Percentiles rank a stretch among this genome's conserved stretches.
Evolutionary conservation across 805 yeast species (phyloP).

Genomic region (Candida quercuum): DNA sequence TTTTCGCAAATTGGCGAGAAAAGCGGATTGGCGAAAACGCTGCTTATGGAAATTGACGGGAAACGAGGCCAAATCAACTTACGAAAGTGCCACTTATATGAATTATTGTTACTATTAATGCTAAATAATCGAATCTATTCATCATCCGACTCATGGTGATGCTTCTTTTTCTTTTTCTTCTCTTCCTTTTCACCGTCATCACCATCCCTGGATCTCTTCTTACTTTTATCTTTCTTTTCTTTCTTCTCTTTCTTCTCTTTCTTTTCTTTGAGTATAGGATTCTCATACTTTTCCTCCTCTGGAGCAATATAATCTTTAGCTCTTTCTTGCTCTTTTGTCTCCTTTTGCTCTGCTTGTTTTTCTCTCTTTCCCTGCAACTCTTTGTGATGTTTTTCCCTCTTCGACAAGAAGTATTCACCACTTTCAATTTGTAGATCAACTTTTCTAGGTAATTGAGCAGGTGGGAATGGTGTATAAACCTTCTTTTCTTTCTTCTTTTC

Average conservation of each 20-base stretch:
- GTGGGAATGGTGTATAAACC: conserved; percentile 98
- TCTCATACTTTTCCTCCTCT: conserved; percentile 57
- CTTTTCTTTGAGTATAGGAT: conserved; percentile 30
- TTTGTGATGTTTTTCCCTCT: conserved; percentile 71
- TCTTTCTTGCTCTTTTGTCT: conserved; percentile 61
- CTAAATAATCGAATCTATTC: too few species aligned
- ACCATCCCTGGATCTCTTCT: conserved; percentile 21
- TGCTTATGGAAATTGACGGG: background rate
- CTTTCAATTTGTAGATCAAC: conserved; percentile 94
- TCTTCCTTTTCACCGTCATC: conserved; percentile 27
- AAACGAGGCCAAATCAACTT: background rate
- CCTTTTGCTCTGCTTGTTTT: conserved; percentile 67
- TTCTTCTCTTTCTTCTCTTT: conserved; percentile 24
- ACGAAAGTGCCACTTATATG: too few species aligned
- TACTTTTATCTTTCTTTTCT: conserved; percentile 23
- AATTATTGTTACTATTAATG: too few species aligned
- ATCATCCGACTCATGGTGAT: conserved; percentile 1
- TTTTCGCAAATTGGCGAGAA: background rate
- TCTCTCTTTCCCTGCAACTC: conserved; percentile 72
- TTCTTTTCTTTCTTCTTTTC: conserved; percentile 46
- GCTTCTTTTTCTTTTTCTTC: conserved; percentile 26
- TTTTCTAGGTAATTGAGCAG: conserved; percentile 94
- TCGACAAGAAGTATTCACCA: conserved; percentile 95
- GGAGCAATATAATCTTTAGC: conserved; percentile 83
- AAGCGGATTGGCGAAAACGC: too few species aligned